A percentile compares a stretch with the other conserved stretches of the same genome.
Conservation (phyloP, 495 filamentous ascomycete genomes). For the Diplogelasinospora grovesii region DNA sequence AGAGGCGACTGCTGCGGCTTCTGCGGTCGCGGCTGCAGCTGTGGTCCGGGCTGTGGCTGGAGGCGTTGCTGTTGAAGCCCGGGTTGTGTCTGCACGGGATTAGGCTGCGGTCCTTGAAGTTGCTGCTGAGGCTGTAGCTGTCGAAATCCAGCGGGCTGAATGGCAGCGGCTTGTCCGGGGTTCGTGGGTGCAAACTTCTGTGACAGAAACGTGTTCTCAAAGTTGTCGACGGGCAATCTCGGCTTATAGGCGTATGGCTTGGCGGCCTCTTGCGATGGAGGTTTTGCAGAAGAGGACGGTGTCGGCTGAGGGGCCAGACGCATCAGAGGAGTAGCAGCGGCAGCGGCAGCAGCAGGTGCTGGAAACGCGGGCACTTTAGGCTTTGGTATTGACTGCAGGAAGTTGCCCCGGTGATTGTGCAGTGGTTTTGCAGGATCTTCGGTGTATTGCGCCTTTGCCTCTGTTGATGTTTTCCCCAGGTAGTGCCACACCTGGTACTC, state of each 20-base stretch:
- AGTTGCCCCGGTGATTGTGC: constrained; percentile 55
- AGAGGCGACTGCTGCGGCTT: constrained; percentile 4
- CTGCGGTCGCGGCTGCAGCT: constrained; percentile 6
- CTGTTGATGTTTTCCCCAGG: constrained; percentile 77
- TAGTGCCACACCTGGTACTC: constrained; percentile 84
- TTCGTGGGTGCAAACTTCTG: constrained; percentile 38
- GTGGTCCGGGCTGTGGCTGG: neutral
- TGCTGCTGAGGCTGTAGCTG: constrained; percentile 8
- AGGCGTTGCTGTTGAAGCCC: neutral
- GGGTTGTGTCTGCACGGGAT: constrained; percentile 2
- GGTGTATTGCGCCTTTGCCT: constrained; percentile 88
- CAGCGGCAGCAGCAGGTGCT: too few species aligned
- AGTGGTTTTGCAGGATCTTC: constrained; percentile 57
- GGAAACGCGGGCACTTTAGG: constrained; percentile 26
- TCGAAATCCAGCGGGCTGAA: constrained; percentile 10
- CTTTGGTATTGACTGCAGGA: constrained; percentile 55
- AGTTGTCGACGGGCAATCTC: constrained; percentile 28
- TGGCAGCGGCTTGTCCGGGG: constrained; percentile 2
- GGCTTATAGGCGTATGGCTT: constrained; percentile 53
- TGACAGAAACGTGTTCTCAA: constrained; percentile 28
- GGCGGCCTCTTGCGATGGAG: constrained; percentile 12
- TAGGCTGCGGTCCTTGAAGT: constrained; percentile 8
- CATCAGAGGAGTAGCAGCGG: too few species aligned
- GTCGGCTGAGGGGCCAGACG: constrained; percentile 16
- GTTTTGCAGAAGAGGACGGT: constrained; percentile 11